These are phyloP conservation scores for Xylaria sp. DNA, from an alignment of 2,329 filamentous ascomycete genomes.

Conservation along the genomic window DNA sequence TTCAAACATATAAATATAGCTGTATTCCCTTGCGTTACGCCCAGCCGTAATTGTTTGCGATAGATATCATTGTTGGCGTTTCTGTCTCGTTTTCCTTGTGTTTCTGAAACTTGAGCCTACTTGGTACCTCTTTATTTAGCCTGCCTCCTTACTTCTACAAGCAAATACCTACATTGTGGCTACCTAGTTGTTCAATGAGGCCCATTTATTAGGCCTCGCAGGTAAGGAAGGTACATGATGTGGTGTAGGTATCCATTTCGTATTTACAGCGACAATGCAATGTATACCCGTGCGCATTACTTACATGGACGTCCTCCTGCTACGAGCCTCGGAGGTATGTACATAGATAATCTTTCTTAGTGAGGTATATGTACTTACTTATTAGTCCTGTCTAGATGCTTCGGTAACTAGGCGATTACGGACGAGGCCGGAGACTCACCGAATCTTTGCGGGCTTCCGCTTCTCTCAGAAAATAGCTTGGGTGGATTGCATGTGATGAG, in stretches of 20 bases:
- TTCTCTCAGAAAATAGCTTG: conserved; percentile 17
- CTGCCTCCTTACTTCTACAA: neutral
- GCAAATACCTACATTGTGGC: neutral
- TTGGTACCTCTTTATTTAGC: conserved; percentile 4
- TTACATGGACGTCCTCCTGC: neutral
- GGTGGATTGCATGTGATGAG: conserved; percentile 34
- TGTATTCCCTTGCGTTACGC: conserved; percentile 12
- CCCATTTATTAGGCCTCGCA: conserved; percentile 7
- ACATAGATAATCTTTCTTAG: neutral
- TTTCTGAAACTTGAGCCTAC: conserved; percentile 25
- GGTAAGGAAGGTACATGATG: conserved; percentile 2
- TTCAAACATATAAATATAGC: conserved; percentile 18
- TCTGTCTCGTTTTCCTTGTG: conserved; percentile 19
- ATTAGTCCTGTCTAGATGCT: neutral
- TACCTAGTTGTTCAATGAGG: conserved; percentile 2
- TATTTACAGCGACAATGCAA: neutral
- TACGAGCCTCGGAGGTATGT: neutral
- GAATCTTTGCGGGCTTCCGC: conserved; percentile 12
- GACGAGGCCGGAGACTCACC: conserved; percentile 31
- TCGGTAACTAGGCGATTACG: conserved; percentile 13
- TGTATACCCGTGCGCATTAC: neutral
- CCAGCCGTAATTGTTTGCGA: conserved; percentile 1
- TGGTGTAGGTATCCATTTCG: neutral
- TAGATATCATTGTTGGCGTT: neutral
- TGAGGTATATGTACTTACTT: neutral